Evolutionary conservation across 164 flowering plant species (phyloP), one percentile per base, ranked within the genome.

Genomic region (Vitis riparia): DNA sequence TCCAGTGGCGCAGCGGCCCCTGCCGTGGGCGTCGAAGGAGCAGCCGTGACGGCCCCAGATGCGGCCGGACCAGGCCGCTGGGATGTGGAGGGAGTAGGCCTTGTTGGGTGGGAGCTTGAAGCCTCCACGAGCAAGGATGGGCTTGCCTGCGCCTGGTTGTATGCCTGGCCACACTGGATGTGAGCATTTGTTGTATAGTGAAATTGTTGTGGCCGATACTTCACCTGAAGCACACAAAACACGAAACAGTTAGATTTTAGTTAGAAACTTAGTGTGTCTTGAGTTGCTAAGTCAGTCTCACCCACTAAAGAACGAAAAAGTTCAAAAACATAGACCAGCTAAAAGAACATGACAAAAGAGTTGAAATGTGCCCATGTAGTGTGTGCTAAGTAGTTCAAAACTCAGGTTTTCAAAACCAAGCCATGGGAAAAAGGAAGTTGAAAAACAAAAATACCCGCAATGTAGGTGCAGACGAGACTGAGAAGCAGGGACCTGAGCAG

Each of bases 1-100:
- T 0, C 98, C 98, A 23, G 97, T 91, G 74, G 91, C 88, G 76
- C 98, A 94, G 49, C 69, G 77, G 19, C 98, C 98, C 0, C 69
- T 81, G 53, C 97, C 97, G 16, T 78, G 7, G 30, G 83, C 77
- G 76, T 89, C 88, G 75, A 94, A 94, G 66, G 74, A 27, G 74
- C 98, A 94, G 68, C 92, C 98, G 32, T 89, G 97, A 23, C 97
- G 89, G 65, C 97, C 98, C 98, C 98, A 94, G 62, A 94, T 71
- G 55, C 98, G 93, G 76, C 98, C 98, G 15, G 98, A 91, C 98
- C 98, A 94, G 29, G 66, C 86, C 0, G 86, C 63, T 0, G 97
- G 98, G 68, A 86, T 83, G 9, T 53, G 73, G 60, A 94, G 82
- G 51, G 88, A 55, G 86, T 80, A 82, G 75, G 88, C 76, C 71